These are phyloP conservation scores for Hyaloscypha bicolor DNA, from an alignment of 495 filamentous ascomycete species.

Conservation along the genomic window DNA sequence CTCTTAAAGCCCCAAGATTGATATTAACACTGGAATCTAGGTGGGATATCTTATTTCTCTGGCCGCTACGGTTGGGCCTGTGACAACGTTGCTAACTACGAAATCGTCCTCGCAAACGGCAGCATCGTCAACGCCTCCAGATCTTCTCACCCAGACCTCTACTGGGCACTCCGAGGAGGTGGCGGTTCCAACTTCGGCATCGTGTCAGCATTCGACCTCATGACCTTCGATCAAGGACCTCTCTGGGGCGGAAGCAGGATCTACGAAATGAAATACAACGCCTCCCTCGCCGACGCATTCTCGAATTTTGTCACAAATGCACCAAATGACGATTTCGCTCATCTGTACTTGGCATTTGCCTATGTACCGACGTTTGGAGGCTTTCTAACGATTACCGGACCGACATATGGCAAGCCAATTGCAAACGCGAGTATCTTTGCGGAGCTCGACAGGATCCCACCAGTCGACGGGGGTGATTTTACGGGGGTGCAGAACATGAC, in stretches of 20 bases:
- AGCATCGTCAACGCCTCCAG: conserved; percentile 49
- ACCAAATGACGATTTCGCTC: conserved; percentile 45
- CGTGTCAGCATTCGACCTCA: conserved; percentile 51
- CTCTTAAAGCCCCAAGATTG: background rate
- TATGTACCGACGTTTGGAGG: conserved; percentile 29
- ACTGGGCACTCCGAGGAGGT: conserved; percentile 57
- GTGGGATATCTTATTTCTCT: conserved; percentile 49
- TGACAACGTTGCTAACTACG: conserved; percentile 50
- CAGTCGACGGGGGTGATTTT: background rate
- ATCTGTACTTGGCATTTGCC: conserved; percentile 47
- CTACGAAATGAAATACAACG: conserved; percentile 20
- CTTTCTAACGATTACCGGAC: conserved; percentile 16
- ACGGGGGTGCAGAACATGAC: conserved; percentile 18
- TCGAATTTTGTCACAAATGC: conserved; percentile 41
- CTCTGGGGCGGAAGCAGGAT: conserved; percentile 47
- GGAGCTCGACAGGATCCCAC: conserved; percentile 20
- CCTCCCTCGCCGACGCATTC: conserved; percentile 37
- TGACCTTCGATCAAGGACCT: conserved; percentile 45
- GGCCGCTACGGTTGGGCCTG: conserved; percentile 48
- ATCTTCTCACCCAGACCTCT: conserved; percentile 48
- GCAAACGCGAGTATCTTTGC: conserved; percentile 34
- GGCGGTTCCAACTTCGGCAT: conserved; percentile 56
- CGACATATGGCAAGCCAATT: conserved; percentile 26
- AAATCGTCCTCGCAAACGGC: conserved; percentile 57
- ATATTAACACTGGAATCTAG: conserved; percentile 21